Evolutionary conservation across 2,329 filamentous ascomycete species (phyloP).

Genomic region (Botryosphaeria dothidea): DNA sequence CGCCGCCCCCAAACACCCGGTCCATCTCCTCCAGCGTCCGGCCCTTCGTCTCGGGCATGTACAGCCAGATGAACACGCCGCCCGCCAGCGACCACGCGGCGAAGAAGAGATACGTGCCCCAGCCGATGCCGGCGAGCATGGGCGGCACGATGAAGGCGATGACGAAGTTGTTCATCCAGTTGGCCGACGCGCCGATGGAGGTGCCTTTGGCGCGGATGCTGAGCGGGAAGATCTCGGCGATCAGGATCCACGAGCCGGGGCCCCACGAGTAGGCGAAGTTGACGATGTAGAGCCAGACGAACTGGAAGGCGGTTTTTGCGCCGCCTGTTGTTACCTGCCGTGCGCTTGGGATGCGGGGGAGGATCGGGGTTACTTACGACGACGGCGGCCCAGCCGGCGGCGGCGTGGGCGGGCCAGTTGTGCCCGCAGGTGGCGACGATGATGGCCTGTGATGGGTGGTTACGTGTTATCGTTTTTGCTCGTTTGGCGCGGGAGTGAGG

Average conservation of each 20-base stretch:
- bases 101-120: slow-evolving; percentile 38
- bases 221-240: slow-evolving; percentile 43
- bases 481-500: too few relatives aligned
- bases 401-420: slow-evolving; percentile 52
- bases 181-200: slow-evolving; percentile 55
- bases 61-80: slow-evolving; percentile 27
- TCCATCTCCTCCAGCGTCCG: slow-evolving; percentile 35
- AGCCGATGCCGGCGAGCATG: slow-evolving; percentile 58
- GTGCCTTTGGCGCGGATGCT: slow-evolving; percentile 51
- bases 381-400: slow-evolving; percentile 57
- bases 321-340: too few relatives aligned
- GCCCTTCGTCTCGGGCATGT: slow-evolving; percentile 35
- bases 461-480: too few relatives aligned
- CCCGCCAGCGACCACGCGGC: slow-evolving; percentile 30
- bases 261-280: slow-evolving; percentile 74
- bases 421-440: slow-evolving; percentile 55
- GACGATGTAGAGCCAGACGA: not conserved
- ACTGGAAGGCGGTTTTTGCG: too few relatives aligned
- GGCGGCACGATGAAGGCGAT: slow-evolving; percentile 65
- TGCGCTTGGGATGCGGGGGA: too few relatives aligned
- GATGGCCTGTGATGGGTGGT: too few relatives aligned
- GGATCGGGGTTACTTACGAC: not conserved
- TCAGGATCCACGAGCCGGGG: slow-evolving; percentile 67
- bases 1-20: slow-evolving; percentile 23
- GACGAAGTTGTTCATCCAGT: slow-evolving; percentile 64